Percentiles rank a stretch among this genome's conserved stretches.
phyloP scores from a whole-genome alignment of 164 flowering plant species.

The Chimonanthus salicifolius region DNA sequence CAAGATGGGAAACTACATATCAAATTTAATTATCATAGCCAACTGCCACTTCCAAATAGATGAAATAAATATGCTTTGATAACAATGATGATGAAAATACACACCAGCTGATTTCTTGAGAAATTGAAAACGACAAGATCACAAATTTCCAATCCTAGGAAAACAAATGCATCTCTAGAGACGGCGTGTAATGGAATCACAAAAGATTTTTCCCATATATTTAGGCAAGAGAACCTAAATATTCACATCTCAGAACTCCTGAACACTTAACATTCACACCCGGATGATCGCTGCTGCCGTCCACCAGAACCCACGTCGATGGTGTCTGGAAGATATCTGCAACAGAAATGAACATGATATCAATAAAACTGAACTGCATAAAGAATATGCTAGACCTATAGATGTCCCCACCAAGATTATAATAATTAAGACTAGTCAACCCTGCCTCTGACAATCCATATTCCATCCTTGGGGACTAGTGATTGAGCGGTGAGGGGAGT shows the following conservation, averaged over 20 bases:
- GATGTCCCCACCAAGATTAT: background rate
- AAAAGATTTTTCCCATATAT: slow-evolving; percentile 1
- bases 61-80: too few relatives aligned
- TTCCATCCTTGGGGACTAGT: background rate
- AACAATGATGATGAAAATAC: too few relatives aligned
- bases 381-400: background rate
- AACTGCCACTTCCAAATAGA: too few relatives aligned
- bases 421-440: background rate
- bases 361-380: background rate
- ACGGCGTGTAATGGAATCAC: background rate
- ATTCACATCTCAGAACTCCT: background rate
- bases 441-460: too few relatives aligned
- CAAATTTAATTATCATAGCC: too few relatives aligned
- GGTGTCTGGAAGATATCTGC: slow-evolving; percentile 72
- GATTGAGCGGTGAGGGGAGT: too few relatives aligned
- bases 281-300: slow-evolving; percentile 50
- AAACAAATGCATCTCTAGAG: slow-evolving; percentile 5
- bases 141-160: background rate
- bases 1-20: too few relatives aligned
- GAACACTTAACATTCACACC: slow-evolving; percentile 49
- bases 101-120: too few relatives aligned
- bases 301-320: slow-evolving; percentile 55
- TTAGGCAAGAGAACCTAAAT: background rate
- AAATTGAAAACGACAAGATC: too few relatives aligned
- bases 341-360: background rate